A percentile compares a stretch with the other conserved stretches of the same genome.
These are phyloP conservation scores for Ceratocystis colombiana DNA, from an alignment of 2,329 filamentous ascomycete species.

Conservation along the genomic window DNA sequence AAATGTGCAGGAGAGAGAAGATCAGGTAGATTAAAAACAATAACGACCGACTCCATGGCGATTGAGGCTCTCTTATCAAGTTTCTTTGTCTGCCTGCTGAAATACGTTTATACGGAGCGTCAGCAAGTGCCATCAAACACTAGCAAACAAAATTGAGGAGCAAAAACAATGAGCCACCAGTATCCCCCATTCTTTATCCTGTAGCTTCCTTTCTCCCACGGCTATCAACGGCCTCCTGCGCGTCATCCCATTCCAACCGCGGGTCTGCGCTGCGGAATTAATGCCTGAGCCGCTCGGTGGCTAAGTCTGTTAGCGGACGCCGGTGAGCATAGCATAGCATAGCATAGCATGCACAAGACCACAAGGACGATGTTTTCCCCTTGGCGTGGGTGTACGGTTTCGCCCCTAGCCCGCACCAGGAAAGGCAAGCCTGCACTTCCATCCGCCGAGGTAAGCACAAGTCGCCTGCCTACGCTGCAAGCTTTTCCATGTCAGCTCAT, in stretches of 20 bases:
- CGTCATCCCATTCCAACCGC: not conserved
- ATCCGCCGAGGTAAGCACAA: no score
- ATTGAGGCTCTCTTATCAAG: not conserved
- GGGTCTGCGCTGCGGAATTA: not conserved
- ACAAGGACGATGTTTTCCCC: no score
- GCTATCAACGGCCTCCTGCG: not conserved
- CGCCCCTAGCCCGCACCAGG: no score
- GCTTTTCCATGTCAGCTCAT: no score
- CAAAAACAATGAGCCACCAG: constrained; percentile 11
- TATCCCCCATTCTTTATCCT: not conserved
- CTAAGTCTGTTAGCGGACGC: not conserved
- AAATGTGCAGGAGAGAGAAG: not conserved
- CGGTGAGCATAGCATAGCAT: no score
- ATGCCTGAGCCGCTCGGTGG: not conserved
- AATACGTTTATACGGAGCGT: constrained; percentile 3
- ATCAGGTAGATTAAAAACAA: not conserved
- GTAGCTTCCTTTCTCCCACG: not conserved
- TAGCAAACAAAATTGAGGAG: not conserved
- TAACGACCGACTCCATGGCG: not conserved
- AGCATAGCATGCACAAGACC: no score
- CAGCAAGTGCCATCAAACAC: not conserved
- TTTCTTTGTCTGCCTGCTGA: constrained; percentile 3
- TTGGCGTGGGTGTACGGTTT: no score
- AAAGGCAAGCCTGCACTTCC: no score
- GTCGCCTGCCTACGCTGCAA: no score